Evolutionary conservation across 768 basidiomycete species (phyloP), one percentile per base, ranked within the genome.

Genomic region (Hygrocybe punicea): DNA sequence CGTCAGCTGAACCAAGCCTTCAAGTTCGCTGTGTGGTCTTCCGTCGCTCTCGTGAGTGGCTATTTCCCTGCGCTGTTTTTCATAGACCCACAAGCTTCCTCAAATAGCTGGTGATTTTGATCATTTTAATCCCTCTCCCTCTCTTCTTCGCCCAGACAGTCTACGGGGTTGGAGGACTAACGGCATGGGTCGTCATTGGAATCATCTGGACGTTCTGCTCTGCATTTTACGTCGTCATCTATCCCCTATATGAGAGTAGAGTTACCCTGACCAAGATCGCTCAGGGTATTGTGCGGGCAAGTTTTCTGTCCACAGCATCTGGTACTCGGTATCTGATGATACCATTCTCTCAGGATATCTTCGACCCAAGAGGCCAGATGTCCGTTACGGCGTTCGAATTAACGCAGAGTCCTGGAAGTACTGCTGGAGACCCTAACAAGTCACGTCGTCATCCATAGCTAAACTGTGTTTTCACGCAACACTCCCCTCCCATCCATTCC

Each of bases 161-260:
- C 23, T 93, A 84, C 59, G 78, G 80, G 19, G 76, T 81, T 40
- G 62, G 71, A 8, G 89, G 88, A 4, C 77, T 92, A 57, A 81
- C 84, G 0, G 87, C 81, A 1, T 97, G 93, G 93, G 86, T 95
- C 7, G 73, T 82, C 44, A 75, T 95, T 56, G 88, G 89, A 1
- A 86, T 97, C 58, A 74, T 86, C 36, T 97, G 93, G 93, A 77
- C 86, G 19, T 94, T 95, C 72, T 75, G 79, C 52, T 93, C 91
- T 1, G 76, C 84, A 2, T 78, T 87, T 58, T 74, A 82, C 6
- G 90, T 93, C 39, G 91, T 95, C n/a, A 21, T 96, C 11, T 93
- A 92, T 63, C 94, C 94, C 17, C 73, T 95, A 3, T 96, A 80
- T 73, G 94, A 98, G 76, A 91, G 89, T 53, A 76, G 90, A 44